These are phyloP conservation scores for Lonicera japonica DNA, from an alignment of 129 eudicot genomes.

Conservation along the genomic window DNA sequence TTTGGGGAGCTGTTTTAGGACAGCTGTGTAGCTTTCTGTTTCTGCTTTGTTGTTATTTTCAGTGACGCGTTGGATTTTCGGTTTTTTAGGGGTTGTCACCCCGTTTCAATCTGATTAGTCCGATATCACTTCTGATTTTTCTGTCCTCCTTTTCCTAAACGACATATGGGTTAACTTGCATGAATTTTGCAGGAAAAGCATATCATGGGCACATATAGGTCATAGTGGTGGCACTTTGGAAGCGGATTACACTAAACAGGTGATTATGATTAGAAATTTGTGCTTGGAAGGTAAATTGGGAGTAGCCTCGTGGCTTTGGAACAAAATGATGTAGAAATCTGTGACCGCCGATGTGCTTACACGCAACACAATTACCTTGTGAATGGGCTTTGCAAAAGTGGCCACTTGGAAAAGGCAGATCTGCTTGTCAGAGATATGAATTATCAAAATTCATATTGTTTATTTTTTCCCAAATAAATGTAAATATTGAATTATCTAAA, in stretches of 20 bases:
- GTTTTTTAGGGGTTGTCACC: no score
- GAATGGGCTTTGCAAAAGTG: constrained; percentile 61
- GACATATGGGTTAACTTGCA: neutral
- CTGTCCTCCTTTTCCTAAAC: no score
- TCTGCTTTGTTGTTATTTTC: no score
- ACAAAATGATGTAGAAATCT: constrained; percentile 42
- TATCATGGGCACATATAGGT: constrained; percentile 31
- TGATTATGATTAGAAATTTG: constrained; percentile 40
- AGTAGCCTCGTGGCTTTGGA: constrained; percentile 50
- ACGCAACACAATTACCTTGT: constrained; percentile 70
- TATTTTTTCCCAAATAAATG: no score
- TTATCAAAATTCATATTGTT: no score
- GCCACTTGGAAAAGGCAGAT: constrained; percentile 56
- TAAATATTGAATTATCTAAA: no score
- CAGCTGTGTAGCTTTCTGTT: no score
- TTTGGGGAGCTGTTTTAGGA: no score
- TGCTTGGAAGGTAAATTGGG: constrained; percentile 62
- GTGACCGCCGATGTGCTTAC: constrained; percentile 52
- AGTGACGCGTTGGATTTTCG: no score
- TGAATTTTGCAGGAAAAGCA: constrained; percentile 50
- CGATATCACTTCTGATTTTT: no score
- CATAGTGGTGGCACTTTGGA: constrained; percentile 12
- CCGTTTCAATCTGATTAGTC: no score
- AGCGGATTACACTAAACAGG: constrained; percentile 29
- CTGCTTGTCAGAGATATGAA: constrained; percentile 65